phyloP scores from a whole-genome alignment of 305 asterid genomes.

The Petunia hybrid region DNA sequence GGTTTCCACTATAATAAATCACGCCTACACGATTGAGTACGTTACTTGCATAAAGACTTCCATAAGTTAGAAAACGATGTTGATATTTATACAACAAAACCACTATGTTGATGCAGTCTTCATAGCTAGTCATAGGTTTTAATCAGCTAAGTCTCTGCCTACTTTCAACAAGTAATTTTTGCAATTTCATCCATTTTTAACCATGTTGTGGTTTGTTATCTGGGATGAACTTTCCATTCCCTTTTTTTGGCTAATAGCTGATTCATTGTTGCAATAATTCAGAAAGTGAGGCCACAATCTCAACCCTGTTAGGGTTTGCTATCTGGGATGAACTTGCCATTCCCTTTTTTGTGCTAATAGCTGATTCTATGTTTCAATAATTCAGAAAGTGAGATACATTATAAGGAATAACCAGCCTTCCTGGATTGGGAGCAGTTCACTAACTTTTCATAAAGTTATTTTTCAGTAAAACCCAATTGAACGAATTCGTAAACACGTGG shows the following conservation, averaged over 20 bases:
- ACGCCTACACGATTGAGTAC: conserved; percentile 2
- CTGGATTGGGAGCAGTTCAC: not conserved
- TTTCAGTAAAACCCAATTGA: conserved; percentile 1
- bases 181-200: conserved; percentile 1
- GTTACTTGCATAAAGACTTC: not conserved
- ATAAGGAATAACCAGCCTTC: conserved; percentile 3
- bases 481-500: not conserved
- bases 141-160: not conserved
- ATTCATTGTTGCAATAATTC: conserved; percentile 12
- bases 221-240: conserved; percentile 13
- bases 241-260: conserved; percentile 19
- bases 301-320: conserved; percentile 25
- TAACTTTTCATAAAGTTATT: not conserved
- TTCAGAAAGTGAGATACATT: not conserved
- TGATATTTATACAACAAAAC: not conserved
- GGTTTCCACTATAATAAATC: not conserved
- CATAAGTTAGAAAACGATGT: not conserved
- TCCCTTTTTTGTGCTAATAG: conserved; percentile 25
- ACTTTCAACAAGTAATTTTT: conserved; percentile 1
- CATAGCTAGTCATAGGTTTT: not conserved
- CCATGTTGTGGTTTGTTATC: conserved; percentile 17
- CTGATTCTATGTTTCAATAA: conserved; percentile 8
- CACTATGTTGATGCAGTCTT: not conserved
- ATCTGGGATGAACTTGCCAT: conserved; percentile 15
- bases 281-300: not conserved